Conservation (phyloP, 176 grass and related monocot species). For the Avena atlantica region DNA sequence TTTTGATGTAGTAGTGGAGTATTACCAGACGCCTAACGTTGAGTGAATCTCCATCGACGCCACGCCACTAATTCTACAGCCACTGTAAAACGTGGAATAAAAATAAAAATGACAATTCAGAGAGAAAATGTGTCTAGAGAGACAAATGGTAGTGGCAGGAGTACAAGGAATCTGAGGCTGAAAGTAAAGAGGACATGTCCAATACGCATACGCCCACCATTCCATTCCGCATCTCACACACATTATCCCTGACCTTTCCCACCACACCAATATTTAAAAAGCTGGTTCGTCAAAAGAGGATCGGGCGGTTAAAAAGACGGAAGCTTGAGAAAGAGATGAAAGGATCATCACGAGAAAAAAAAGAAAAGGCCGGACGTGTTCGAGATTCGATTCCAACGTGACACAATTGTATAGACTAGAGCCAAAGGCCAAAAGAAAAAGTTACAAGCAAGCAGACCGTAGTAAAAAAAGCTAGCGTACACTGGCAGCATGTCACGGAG, state of each 20-base stretch:
- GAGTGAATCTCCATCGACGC: neutral
- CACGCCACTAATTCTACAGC: neutral
- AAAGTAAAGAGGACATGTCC: constrained; percentile 13
- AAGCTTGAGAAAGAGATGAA: constrained; percentile 39
- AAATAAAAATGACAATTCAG: no score
- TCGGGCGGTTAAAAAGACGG: constrained; percentile 40
- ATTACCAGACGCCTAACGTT: neutral
- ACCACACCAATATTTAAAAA: neutral
- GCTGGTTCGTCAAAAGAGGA: neutral
- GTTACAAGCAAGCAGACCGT: neutral
- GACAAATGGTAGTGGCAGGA: constrained; percentile 41
- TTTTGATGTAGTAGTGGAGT: no score
- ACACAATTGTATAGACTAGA: neutral
- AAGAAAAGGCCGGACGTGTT: neutral
- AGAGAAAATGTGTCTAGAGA: neutral
- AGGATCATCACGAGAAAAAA: neutral
- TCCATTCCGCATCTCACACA: neutral
- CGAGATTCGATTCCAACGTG: constrained; percentile 47
- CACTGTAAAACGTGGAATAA: neutral
- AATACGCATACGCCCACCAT: constrained; percentile 33
- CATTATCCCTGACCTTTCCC: constrained; percentile 31
- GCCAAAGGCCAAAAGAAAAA: neutral
- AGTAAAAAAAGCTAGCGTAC: neutral
- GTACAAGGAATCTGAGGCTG: constrained; percentile 69
- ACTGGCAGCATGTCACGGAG: neutral